A percentile compares a stretch with the other conserved stretches of the same genome.
Evolutionary conservation across 2,329 filamentous ascomycete genomes (phyloP).

Genomic region (Ophiocordyceps polyrhachis-furcata): DNA sequence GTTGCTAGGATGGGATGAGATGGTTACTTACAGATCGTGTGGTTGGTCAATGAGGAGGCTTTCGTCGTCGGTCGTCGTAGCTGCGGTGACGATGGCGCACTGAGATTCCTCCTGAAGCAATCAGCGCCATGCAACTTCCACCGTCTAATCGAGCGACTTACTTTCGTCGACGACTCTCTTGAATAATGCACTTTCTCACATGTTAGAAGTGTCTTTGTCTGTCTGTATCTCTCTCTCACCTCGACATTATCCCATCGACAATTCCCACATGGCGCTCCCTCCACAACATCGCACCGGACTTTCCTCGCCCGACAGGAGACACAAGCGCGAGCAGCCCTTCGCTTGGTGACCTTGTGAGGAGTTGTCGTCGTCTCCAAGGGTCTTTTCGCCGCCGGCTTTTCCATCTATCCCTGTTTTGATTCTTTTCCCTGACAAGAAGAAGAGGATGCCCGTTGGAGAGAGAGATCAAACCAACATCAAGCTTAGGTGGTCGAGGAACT

Average conservation of each 20-base stretch:
- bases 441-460: too few species aligned
- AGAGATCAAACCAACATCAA: too few species aligned
- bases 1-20: slow-evolving; percentile 2
- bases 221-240: slow-evolving; percentile 9
- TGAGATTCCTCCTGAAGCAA: too few species aligned
- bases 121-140: too few species aligned
- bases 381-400: not conserved
- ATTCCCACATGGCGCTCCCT: slow-evolving; percentile 74
- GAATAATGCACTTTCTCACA: slow-evolving; percentile 38
- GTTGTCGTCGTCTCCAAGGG: not conserved
- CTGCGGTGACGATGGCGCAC: too few species aligned
- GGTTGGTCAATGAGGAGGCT: slow-evolving; percentile 17
- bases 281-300: slow-evolving; percentile 84
- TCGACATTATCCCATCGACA: slow-evolving; percentile 66
- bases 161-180: slow-evolving; percentile 74
- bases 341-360: slow-evolving; percentile 41
- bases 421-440: too few species aligned
- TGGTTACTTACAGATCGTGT: slow-evolving; percentile 25
- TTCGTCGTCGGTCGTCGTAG: not conserved
- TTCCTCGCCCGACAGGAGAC: slow-evolving; percentile 78
- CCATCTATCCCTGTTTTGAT: not conserved
- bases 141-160: too few species aligned
- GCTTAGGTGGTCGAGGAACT: too few species aligned
- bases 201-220: too few species aligned
- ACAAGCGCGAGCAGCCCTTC: slow-evolving; percentile 79